Percentiles rank a stretch among this genome's conserved stretches.
Evolutionary conservation across 805 yeast genomes (phyloP).

Genomic region (Debaryomyces tyrocola): DNA sequence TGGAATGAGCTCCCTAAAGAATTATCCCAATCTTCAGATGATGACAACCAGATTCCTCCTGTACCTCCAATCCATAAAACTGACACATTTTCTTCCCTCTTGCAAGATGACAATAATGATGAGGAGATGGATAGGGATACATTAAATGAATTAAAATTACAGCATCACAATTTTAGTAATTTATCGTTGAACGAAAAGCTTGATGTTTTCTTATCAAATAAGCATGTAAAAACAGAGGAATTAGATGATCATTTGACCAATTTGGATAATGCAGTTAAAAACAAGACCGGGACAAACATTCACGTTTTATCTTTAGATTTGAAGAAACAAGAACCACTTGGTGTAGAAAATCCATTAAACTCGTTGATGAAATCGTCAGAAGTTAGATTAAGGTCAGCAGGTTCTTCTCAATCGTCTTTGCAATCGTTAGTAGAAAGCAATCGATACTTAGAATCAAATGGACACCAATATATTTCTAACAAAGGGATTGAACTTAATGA

Average conservation of each 20-base stretch:
- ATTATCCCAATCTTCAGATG: constrained; percentile 13
- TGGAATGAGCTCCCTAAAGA: constrained; percentile 17
- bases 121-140: constrained; percentile 15
- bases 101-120: constrained; percentile 8
- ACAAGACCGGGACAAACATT: constrained; percentile 33
- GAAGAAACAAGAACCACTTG: constrained; percentile 7
- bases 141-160: constrained; percentile 17
- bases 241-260: constrained; percentile 37
- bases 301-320: constrained; percentile 33
- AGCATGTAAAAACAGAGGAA: constrained; percentile 7
- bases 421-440: constrained; percentile 32
- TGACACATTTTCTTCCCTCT: constrained; percentile 7
- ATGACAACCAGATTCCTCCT: constrained; percentile 24
- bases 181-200: constrained; percentile 45
- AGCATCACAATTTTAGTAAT: constrained; percentile 27
- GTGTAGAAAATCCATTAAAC: constrained; percentile 32
- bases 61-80: constrained; percentile 27
- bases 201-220: constrained; percentile 37
- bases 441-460: constrained; percentile 23
- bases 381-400: constrained; percentile 26
- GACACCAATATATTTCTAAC: constrained; percentile 10
- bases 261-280: constrained; percentile 23
- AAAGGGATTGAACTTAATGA: constrained; percentile 38
- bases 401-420: constrained; percentile 43
- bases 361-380: constrained; percentile 27